Evolutionary conservation across 1,284 basidiomycete genomes (phyloP).

Genomic region (Tylopilus orsonianus): DNA sequence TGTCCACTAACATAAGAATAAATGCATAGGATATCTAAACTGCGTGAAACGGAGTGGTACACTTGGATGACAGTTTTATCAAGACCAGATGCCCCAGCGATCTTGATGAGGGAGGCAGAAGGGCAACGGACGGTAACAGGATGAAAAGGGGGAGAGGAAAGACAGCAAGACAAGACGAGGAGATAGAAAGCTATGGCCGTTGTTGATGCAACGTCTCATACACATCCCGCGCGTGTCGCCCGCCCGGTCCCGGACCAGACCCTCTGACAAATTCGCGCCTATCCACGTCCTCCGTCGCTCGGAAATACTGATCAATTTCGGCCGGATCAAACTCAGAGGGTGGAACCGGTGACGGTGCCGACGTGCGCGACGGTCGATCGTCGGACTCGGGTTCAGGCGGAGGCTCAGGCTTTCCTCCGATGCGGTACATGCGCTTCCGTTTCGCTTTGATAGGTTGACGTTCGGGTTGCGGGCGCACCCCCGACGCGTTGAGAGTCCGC

Average conservation of each 20-base stretch:
- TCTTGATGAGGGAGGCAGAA: background rate
- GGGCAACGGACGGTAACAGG: background rate
- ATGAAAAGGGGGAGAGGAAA: background rate
- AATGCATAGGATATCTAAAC: too few species aligned
- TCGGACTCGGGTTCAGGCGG: background rate
- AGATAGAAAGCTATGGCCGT: slow-evolving; percentile 4
- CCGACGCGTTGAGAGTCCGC: slow-evolving; percentile 36
- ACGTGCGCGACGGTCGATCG: slow-evolving; percentile 17
- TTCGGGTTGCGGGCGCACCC: slow-evolving; percentile 36
- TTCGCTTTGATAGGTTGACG: slow-evolving; percentile 64
- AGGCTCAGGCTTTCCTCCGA: slow-evolving; percentile 44
- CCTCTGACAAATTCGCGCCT: background rate
- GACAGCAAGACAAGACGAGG: too few species aligned
- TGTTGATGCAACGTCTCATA: slow-evolving; percentile 22
- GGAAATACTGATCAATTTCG: slow-evolving; percentile 79
- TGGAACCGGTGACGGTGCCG: slow-evolving; percentile 37
- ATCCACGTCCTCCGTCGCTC: slow-evolving; percentile 43
- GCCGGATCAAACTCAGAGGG: slow-evolving; percentile 69
- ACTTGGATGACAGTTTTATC: too few species aligned
- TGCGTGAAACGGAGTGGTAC: too few species aligned
- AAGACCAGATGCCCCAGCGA: background rate
- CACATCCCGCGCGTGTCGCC: background rate
- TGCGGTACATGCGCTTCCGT: slow-evolving; percentile 71
- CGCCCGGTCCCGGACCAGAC: too few species aligned
- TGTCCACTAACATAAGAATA: too few species aligned